Percentiles rank a stretch among this genome's conserved stretches.
phyloP scores from a whole-genome alignment of 2,329 filamentous ascomycete species.

The Ophiostoma novo-ulmi region DNA sequence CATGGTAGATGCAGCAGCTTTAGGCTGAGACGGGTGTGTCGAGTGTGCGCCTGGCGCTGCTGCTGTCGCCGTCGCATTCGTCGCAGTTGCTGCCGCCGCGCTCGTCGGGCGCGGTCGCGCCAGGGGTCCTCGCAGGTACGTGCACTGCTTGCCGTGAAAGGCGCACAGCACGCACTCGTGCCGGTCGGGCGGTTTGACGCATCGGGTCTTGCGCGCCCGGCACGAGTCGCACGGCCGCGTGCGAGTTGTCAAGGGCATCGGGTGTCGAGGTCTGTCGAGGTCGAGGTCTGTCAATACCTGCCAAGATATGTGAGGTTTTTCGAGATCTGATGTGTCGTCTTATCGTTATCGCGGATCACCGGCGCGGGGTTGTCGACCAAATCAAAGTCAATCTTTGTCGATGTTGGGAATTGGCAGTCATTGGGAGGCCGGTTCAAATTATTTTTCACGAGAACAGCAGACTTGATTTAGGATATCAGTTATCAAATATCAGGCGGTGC shows the following conservation, averaged over 20 bases:
- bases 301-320: too few species aligned
- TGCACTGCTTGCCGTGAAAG: conserved; percentile 16
- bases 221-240: conserved; percentile 16
- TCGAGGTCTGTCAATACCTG: not conserved
- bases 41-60: not conserved
- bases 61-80: not conserved
- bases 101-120: conserved; percentile 10
- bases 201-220: conserved; percentile 16
- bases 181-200: conserved; percentile 15
- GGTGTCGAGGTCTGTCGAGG: not conserved
- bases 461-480: too few species aligned
- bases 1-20: not conserved
- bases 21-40: not conserved
- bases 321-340: not conserved
- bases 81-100: not conserved
- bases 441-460: too few species aligned
- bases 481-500: not conserved
- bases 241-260: conserved; percentile 14
- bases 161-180: conserved; percentile 17
- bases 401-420: too few species aligned
- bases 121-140: conserved; percentile 8
- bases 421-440: too few species aligned
- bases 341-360: not conserved
- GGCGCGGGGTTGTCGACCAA: not conserved
- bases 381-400: not conserved